Evolutionary conservation across 495 filamentous ascomycete species (phyloP).

Genomic region (Thozetella sp.): DNA sequence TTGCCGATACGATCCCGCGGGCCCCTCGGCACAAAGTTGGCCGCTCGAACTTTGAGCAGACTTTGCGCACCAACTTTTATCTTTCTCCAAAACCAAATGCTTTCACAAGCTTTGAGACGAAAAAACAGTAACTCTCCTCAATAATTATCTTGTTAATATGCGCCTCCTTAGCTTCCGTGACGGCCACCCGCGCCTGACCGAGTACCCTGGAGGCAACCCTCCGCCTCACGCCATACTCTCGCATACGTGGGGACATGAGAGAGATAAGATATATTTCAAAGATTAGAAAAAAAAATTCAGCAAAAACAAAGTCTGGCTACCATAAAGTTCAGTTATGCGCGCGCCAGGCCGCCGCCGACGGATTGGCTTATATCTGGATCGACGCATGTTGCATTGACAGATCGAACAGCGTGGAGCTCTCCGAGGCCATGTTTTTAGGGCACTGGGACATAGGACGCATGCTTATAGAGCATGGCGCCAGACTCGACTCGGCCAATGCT

Average conservation of each 20-base stretch:
- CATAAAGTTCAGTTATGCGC: not conserved
- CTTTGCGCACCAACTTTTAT: too few species aligned
- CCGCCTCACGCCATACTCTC: not conserved
- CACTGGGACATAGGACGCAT: not conserved
- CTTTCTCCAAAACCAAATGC: too few species aligned
- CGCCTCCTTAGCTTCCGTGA: not conserved
- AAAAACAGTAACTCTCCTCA: too few species aligned
- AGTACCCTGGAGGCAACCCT: not conserved
- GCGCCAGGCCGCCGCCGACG: not conserved
- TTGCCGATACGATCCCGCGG: too few species aligned
- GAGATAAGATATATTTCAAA: not conserved
- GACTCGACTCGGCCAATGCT: not conserved
- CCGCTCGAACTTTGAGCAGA: too few species aligned
- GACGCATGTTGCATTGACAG: not conserved
- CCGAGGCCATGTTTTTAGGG: not conserved
- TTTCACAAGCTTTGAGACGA: too few species aligned
- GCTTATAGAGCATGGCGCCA: not conserved
- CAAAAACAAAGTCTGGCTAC: not conserved
- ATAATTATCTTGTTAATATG: too few species aligned
- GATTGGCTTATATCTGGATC: not conserved
- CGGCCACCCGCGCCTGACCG: not conserved
- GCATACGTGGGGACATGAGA: not conserved
- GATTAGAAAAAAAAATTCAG: not conserved
- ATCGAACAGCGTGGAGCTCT: not conserved
- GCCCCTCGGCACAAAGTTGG: too few species aligned